phyloP scores from a whole-genome alignment of 2,329 filamentous ascomycete genomes.

The Monilinia vaccinii-corymbosi region DNA sequence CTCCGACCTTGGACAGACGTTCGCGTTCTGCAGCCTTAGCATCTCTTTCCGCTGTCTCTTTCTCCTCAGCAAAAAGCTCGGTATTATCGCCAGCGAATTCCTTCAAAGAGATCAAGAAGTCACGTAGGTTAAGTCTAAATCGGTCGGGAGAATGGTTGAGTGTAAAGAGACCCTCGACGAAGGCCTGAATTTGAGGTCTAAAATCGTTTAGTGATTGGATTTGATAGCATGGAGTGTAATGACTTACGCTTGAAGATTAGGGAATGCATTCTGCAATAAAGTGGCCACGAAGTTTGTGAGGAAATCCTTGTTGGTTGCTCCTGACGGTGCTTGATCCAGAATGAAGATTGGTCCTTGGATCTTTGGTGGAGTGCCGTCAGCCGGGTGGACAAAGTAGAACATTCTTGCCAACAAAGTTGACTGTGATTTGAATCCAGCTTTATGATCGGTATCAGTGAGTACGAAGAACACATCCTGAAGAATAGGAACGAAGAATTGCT shows the following conservation, averaged over 20 bases:
- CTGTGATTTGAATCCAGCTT: constrained; percentile 98
- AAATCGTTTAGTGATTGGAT: constrained; percentile 31
- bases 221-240: neutral
- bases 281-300: constrained; percentile 78
- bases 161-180: constrained; percentile 83
- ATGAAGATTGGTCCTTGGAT: constrained; percentile 88
- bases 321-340: constrained; percentile 69
- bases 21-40: constrained; percentile 84
- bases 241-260: constrained; percentile 80
- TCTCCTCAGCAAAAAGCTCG: constrained; percentile 87
- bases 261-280: constrained; percentile 81
- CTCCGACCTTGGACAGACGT: constrained; percentile 87
- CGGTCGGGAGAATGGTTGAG: constrained; percentile 83
- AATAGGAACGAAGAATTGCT: constrained; percentile 92
- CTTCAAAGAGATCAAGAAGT: constrained; percentile 95
- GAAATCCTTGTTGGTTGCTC: constrained; percentile 86
- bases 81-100: constrained; percentile 95
- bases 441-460: constrained; percentile 93
- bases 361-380: constrained; percentile 62
- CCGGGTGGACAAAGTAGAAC: constrained; percentile 86
- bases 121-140: constrained; percentile 91
- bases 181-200: constrained; percentile 77
- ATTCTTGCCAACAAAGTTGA: constrained; percentile 88
- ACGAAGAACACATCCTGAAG: constrained; percentile 98
- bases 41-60: constrained; percentile 82